Conservation (phyloP, 2,329 filamentous ascomycete species). For the Aureobasidium zeae region DNA sequence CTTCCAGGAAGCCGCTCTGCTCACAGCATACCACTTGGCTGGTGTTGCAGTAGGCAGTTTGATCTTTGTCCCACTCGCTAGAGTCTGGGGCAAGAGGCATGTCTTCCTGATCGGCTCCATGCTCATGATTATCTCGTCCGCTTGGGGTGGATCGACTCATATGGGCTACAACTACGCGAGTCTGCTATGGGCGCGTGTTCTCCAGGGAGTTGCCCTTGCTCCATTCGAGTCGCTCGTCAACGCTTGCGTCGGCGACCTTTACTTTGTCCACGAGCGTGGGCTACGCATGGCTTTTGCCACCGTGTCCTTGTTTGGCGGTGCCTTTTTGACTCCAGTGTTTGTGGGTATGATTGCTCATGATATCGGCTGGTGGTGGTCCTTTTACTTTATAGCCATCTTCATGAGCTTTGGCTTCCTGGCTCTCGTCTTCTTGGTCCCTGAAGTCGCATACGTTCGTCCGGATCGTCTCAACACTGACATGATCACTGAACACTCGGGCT, state of each 20-base stretch:
- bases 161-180: constrained; percentile 55
- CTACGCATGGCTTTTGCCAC: constrained; percentile 77
- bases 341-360: constrained; percentile 73
- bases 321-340: constrained; percentile 76
- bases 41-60: constrained; percentile 74
- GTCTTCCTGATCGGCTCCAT: constrained; percentile 69
- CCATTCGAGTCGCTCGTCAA: constrained; percentile 89
- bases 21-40: constrained; percentile 81
- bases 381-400: constrained; percentile 83
- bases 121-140: constrained; percentile 62
- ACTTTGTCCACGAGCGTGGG: constrained; percentile 75
- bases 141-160: constrained; percentile 62
- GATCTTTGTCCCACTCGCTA: constrained; percentile 76
- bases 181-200: constrained; percentile 66
- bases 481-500: not conserved
- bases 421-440: constrained; percentile 71
- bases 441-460: constrained; percentile 68
- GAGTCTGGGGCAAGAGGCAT: constrained; percentile 90
- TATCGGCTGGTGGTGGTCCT: constrained; percentile 79
- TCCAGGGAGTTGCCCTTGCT: constrained; percentile 78
- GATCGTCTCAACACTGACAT: constrained; percentile 61
- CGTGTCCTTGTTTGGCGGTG: constrained; percentile 59
- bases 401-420: constrained; percentile 58
- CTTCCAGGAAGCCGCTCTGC: constrained; percentile 68
- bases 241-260: constrained; percentile 79